Base-by-base conservation (phyloP, 805 yeast species). In the Suhomyces xylopsoci region DNA sequence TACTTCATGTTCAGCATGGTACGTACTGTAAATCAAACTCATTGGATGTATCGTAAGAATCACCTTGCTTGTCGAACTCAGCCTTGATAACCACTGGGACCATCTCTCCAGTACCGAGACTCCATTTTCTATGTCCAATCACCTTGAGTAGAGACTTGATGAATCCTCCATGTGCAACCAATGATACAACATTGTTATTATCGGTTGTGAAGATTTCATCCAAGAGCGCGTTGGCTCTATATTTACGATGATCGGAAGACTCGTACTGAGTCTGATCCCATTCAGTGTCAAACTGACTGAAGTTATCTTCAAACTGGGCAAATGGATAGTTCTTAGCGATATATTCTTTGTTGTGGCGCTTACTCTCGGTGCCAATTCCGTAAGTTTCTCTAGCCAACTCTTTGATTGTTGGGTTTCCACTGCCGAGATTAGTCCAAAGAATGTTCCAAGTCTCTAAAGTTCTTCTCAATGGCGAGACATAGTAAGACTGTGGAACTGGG, bases 361-460 rank as follows among this genome's bases (percentile, higher is more conserved):
- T 55, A 47, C 71, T 66, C 20, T 59, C 61, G 2, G 73, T 66
- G 3, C 67, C 65, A 17, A 69, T 61, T 1, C 75, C 75, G 51
- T 68, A 70, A 5, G 68, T 65, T 51, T 70, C 75, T 44, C 75
- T 53, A 1, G 67, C 63, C 38, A 49, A 38, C 49, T 69, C 74
- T 48, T 64, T 67, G 19, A 69, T 63, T 7, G 56, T 38, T 1
- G 72, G 70, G 3, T 28, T 25, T 15, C 43, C 36, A 10, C 25
- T 34, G 9, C 50, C 41, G 22, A 38, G 9, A 38, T 45, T 5
- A 42, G 42, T 26, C 73, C 73, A 69, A 3, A 67, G 65, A 5
- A 51, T 34, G 10, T 62, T 53, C 60, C 67, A 69, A 1, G 74
- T 69, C 51, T 68, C 57, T 22, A 68, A 52, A 3, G 73, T 63